Percentiles rank a stretch among this genome's conserved stretches.
Conservation (phyloP, 2,329 filamentous ascomycete genomes). For the Calcarisporium arbuscula region DNA sequence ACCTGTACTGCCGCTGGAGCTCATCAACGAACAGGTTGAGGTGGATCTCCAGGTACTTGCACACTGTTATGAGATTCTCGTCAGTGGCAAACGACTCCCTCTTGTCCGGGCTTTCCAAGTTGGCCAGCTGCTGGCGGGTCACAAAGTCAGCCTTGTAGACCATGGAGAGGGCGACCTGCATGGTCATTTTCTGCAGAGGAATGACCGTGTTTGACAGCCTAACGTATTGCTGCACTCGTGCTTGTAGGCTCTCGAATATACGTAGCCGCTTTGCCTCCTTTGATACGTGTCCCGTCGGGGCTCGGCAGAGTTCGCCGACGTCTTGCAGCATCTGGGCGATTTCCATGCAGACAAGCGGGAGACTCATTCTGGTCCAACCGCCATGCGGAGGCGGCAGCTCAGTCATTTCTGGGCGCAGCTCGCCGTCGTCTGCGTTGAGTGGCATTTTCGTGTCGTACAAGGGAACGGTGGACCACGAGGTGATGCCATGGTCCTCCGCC, state of each 20-base stretch:
- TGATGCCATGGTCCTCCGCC: conserved; percentile 49
- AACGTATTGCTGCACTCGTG: conserved; percentile 25
- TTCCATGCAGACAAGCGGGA: conserved; percentile 47
- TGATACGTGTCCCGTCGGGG: conserved; percentile 4
- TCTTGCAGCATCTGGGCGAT: conserved; percentile 26
- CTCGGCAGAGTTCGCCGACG: conserved; percentile 15
- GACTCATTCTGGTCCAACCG: conserved; percentile 53
- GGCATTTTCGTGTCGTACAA: conserved; percentile 20
- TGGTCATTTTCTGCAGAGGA: conserved; percentile 31
- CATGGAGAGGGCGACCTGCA: conserved; percentile 21
- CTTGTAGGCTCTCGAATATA: conserved; percentile 27
- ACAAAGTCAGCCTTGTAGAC: conserved; percentile 28
- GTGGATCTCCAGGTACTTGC: conserved; percentile 25
- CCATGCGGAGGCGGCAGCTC: conserved; percentile 30
- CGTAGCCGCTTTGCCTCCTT: conserved; percentile 29
- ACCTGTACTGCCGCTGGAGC: conserved; percentile 28
- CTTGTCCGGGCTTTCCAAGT: conserved; percentile 13
- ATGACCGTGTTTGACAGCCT: conserved; percentile 44
- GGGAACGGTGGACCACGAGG: conserved; percentile 8
- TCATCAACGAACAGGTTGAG: conserved; percentile 26
- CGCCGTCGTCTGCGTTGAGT: conserved; percentile 39
- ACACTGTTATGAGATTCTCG: conserved; percentile 26
- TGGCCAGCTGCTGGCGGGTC: conserved; percentile 20
- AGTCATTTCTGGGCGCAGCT: conserved; percentile 35
- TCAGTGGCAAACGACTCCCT: conserved; percentile 19